Conservation (phyloP, 2,329 filamentous ascomycete species). For the Alternaria hordeiaustralica region DNA sequence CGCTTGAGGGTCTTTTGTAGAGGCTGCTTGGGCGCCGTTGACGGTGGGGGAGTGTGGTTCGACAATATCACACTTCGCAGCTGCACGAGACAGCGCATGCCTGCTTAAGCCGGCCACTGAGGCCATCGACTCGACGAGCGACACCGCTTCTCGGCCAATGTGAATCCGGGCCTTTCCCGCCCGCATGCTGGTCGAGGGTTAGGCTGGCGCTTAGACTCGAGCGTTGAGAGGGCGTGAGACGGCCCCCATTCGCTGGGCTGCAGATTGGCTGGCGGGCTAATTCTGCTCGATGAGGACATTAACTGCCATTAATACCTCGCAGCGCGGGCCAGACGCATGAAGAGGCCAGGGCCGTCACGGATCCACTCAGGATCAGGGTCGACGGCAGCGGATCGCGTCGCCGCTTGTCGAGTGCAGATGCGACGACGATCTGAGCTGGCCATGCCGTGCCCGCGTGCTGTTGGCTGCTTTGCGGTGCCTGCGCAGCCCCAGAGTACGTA, state of each 20-base stretch:
- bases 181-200: constrained; percentile 32
- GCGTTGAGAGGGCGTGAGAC: constrained; percentile 33
- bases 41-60: constrained; percentile 41
- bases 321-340: constrained; percentile 19
- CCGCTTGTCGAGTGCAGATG: constrained; percentile 22
- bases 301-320: constrained; percentile 45
- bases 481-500: constrained; percentile 15
- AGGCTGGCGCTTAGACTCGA: constrained; percentile 44
- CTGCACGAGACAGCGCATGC: constrained; percentile 45
- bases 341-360: constrained; percentile 22
- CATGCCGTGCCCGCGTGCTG: constrained; percentile 25
- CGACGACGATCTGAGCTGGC: constrained; percentile 36
- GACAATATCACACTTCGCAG: constrained; percentile 36
- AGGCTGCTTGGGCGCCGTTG: constrained; percentile 38
- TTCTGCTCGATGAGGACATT: constrained; percentile 27
- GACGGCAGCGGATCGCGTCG: constrained; percentile 35
- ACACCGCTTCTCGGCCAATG: constrained; percentile 38
- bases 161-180: constrained; percentile 33
- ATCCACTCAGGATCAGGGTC: constrained; percentile 16
- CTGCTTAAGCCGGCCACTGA: constrained; percentile 37
- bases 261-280: constrained; percentile 28
- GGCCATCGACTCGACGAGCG: constrained; percentile 28
- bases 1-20: constrained; percentile 53
- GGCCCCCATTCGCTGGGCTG: constrained; percentile 38
- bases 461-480: constrained; percentile 7